These are phyloP conservation scores for Sclerotiophoma versabilis DNA, from an alignment of 2,329 filamentous ascomycete genomes.

Conservation along the genomic window DNA sequence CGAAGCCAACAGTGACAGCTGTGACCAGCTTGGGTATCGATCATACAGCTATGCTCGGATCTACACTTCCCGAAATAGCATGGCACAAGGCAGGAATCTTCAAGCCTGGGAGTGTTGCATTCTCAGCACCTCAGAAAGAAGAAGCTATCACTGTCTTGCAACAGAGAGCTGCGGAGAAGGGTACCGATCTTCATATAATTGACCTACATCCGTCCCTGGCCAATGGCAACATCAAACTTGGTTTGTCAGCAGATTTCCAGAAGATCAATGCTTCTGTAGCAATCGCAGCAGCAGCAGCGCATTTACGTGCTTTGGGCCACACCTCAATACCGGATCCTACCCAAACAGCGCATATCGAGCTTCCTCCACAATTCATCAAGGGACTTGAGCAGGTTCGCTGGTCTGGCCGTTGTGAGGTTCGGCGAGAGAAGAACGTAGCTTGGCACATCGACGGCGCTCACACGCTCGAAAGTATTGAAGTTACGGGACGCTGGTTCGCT, in stretches of 20 bases:
- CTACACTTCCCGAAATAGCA: slow-evolving; percentile 80
- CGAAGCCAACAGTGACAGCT: slow-evolving; percentile 72
- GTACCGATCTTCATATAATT: slow-evolving; percentile 57
- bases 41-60: slow-evolving; percentile 80
- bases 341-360: slow-evolving; percentile 38
- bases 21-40: slow-evolving; percentile 86
- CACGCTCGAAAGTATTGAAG: slow-evolving; percentile 80
- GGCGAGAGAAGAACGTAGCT: slow-evolving; percentile 61
- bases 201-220: slow-evolving; percentile 57
- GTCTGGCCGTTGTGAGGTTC: slow-evolving; percentile 78
- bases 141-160: slow-evolving; percentile 63
- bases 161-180: slow-evolving; percentile 61
- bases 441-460: slow-evolving; percentile 92
- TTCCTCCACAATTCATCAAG: slow-evolving; percentile 68
- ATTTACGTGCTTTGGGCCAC: slow-evolving; percentile 59
- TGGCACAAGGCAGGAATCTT: slow-evolving; percentile 95
- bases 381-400: slow-evolving; percentile 73
- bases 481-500: slow-evolving; percentile 80
- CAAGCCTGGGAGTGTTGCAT: slow-evolving; percentile 69
- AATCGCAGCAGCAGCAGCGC: slow-evolving; percentile 64
- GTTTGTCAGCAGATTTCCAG: slow-evolving; percentile 68
- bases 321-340: slow-evolving; percentile 49
- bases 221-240: slow-evolving; percentile 58
- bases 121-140: slow-evolving; percentile 66
- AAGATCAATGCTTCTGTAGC: slow-evolving; percentile 69